Evolutionary conservation across 2,329 filamentous ascomycete species (phyloP).

Genomic region (Phyllosticta citriasiana): DNA sequence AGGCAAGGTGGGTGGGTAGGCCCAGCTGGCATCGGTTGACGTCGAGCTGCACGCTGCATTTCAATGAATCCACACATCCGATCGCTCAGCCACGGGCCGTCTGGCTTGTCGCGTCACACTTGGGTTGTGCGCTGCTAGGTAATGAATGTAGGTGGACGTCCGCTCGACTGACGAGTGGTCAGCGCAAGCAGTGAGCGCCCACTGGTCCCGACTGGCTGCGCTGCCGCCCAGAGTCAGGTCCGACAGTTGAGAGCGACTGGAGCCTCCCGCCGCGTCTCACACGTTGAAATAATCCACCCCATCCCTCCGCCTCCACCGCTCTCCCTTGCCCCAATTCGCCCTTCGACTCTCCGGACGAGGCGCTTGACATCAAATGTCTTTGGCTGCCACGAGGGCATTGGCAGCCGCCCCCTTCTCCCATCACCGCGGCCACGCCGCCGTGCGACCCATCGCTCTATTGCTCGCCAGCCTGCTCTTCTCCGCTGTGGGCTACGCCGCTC

Average conservation of each 20-base stretch:
- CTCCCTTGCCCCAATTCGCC: not conserved
- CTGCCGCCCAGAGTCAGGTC: not conserved
- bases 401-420: conserved; percentile 8
- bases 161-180: not conserved
- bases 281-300: conserved; percentile 1
- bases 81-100: not conserved
- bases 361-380: conserved; percentile 8
- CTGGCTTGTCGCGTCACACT: not conserved
- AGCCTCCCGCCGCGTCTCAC: conserved; percentile 1
- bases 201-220: conserved; percentile 3
- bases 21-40: no score
- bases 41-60: no score
- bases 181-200: not conserved
- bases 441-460: conserved; percentile 17
- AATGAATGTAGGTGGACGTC: not conserved
- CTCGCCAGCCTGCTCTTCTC: conserved; percentile 22
- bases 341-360: not conserved
- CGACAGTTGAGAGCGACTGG: not conserved
- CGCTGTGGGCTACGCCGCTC: conserved; percentile 25
- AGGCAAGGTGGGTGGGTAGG: no score
- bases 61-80: no score
- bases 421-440: conserved; percentile 22
- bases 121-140: no score
- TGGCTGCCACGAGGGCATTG: conserved; percentile 8
- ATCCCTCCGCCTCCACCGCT: not conserved